Evolutionary conservation across 1,284 basidiomycete genomes (phyloP).

Genomic region (Mycosarcoma maydis): DNA sequence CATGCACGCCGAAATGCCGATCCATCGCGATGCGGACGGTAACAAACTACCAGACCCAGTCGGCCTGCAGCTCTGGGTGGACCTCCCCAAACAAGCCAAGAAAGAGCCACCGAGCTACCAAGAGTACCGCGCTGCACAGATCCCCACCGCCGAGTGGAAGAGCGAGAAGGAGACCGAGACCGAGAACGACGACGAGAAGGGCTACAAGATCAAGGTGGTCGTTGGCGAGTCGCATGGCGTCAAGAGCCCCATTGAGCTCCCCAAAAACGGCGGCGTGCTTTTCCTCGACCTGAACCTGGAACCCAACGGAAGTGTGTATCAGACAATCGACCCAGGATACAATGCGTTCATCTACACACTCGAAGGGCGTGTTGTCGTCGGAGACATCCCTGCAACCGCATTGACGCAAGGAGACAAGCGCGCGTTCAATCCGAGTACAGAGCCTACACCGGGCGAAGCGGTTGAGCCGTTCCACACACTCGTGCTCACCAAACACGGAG

Average conservation of each 20-base stretch:
- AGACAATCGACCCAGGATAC: constrained; percentile 76
- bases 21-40: constrained; percentile 73
- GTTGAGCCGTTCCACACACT: constrained; percentile 79
- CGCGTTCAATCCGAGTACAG: constrained; percentile 7
- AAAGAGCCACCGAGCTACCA: constrained; percentile 75
- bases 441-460: neutral
- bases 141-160: constrained; percentile 71
- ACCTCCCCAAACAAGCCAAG: constrained; percentile 86
- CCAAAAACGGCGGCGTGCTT: constrained; percentile 83
- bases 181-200: too few species aligned
- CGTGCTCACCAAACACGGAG: constrained; percentile 70
- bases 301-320: constrained; percentile 78
- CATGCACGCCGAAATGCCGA: constrained; percentile 77
- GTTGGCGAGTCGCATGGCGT: constrained; percentile 86
- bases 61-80: constrained; percentile 93
- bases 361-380: constrained; percentile 71
- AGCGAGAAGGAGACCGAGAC: constrained; percentile 74
- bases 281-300: constrained; percentile 83
- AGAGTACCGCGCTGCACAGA: constrained; percentile 69
- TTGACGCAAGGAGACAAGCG: neutral
- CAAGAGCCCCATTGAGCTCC: constrained; percentile 84
- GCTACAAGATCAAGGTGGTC: constrained; percentile 88
- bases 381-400: constrained; percentile 62
- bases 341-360: constrained; percentile 67
- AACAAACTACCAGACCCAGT: constrained; percentile 73